phyloP scores from a whole-genome alignment of 73 alveolate genomes.

The Tetrahymena malaccensis region DNA sequence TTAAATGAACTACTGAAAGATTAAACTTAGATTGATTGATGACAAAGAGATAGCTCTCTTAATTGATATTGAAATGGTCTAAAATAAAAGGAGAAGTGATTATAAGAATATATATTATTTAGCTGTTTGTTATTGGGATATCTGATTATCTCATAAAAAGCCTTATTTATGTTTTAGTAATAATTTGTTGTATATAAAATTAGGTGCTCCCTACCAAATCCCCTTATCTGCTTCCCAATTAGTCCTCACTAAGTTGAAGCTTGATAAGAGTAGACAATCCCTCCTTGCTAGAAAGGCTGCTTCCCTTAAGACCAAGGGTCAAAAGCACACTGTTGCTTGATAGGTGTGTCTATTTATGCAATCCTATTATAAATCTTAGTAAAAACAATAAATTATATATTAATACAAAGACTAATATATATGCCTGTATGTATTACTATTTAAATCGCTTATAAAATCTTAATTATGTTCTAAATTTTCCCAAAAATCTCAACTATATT shows the following conservation, averaged over 20 bases:
- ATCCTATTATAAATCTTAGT: neutral
- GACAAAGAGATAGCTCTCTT: neutral
- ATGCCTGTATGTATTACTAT: neutral
- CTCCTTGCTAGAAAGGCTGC: slow-evolving; percentile 39
- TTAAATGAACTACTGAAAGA: too few species aligned
- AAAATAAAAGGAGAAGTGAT: neutral
- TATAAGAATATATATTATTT: neutral
- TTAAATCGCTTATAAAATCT: neutral
- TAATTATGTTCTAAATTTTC: neutral
- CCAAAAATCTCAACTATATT: neutral
- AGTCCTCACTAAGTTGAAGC: slow-evolving; percentile 24
- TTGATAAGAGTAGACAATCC: slow-evolving; percentile 22
- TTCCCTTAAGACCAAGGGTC: slow-evolving; percentile 39
- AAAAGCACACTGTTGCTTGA: slow-evolving; percentile 36
- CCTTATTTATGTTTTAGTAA: neutral
- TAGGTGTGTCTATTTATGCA: neutral
- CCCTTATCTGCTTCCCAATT: slow-evolving; percentile 32
- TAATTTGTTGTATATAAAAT: neutral
- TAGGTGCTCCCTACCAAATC: slow-evolving; percentile 38
- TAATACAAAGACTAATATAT: neutral
- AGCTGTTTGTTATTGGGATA: neutral
- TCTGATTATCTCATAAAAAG: neutral
- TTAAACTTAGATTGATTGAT: neutral
- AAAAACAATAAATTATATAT: neutral
- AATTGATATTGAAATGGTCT: too few species aligned